Evolutionary conservation across 2,329 filamentous ascomycete genomes (phyloP).

Genomic region (Cytospora mali): DNA sequence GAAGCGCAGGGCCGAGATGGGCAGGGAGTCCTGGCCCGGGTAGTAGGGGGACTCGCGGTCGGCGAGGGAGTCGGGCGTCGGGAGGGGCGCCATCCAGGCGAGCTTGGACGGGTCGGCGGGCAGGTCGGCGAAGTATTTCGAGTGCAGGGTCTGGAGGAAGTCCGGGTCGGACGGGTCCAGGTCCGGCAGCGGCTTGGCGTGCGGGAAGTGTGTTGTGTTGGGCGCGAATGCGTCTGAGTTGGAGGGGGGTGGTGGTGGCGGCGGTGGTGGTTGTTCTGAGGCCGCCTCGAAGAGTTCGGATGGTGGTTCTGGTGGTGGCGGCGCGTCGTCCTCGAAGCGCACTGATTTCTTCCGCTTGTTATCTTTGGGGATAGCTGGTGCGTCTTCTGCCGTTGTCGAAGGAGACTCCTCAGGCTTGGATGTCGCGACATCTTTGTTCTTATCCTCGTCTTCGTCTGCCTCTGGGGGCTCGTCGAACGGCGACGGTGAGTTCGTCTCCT

Average conservation of each 20-base stretch:
- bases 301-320: slow-evolving; percentile 44
- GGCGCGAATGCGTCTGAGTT: slow-evolving; percentile 38
- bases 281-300: slow-evolving; percentile 42
- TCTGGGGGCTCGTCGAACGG: slow-evolving; percentile 43
- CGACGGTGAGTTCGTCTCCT: slow-evolving; percentile 55
- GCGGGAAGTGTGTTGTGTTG: slow-evolving; percentile 63
- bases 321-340: slow-evolving; percentile 46
- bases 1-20: slow-evolving; percentile 80
- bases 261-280: slow-evolving; percentile 19
- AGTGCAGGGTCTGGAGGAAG: slow-evolving; percentile 82
- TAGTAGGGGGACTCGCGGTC: slow-evolving; percentile 79
- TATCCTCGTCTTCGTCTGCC: not conserved
- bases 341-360: slow-evolving; percentile 37
- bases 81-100: slow-evolving; percentile 79
- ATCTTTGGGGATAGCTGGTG: slow-evolving; percentile 30
- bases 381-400: slow-evolving; percentile 42
- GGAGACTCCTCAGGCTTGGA: slow-evolving; percentile 31
- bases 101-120: slow-evolving; percentile 80
- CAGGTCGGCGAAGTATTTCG: slow-evolving; percentile 90
- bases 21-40: slow-evolving; percentile 71
- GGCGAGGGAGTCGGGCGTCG: slow-evolving; percentile 61
- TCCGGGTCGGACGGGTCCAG: slow-evolving; percentile 82
- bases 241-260: slow-evolving; percentile 31
- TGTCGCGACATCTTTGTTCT: slow-evolving; percentile 9
- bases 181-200: slow-evolving; percentile 59